Evolutionary conservation across 768 basidiomycete genomes (phyloP).

Genomic region (Agaricus bisporus): DNA sequence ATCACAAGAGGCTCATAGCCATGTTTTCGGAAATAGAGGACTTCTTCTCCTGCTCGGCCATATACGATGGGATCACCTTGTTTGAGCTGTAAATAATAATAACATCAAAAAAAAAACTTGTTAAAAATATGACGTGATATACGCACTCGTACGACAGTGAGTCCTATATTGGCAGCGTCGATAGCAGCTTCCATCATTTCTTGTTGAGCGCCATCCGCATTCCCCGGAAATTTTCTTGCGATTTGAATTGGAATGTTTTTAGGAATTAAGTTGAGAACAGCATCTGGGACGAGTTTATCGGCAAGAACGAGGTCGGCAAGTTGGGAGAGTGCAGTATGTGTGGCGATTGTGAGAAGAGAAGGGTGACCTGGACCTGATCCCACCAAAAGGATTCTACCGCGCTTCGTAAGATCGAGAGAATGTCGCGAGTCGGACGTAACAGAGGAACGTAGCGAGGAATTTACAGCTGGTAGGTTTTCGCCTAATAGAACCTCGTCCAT

Average conservation of each 20-base stretch:
- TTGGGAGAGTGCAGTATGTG: slow-evolving; percentile 71
- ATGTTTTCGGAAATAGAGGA: slow-evolving; percentile 82
- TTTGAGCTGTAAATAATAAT: slow-evolving; percentile 65
- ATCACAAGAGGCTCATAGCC: slow-evolving; percentile 83
- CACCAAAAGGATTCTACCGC: slow-evolving; percentile 81
- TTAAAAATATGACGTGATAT: background rate
- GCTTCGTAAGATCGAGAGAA: slow-evolving; percentile 27
- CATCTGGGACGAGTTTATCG: slow-evolving; percentile 92
- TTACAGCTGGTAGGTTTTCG: slow-evolving; percentile 14
- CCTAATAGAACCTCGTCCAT: slow-evolving; percentile 60
- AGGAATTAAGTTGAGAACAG: slow-evolving; percentile 83
- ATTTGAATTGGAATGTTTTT: slow-evolving; percentile 68
- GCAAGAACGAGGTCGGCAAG: slow-evolving; percentile 86
- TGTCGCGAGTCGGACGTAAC: slow-evolving; percentile 21
- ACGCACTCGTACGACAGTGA: slow-evolving; percentile 83
- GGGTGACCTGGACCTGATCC: slow-evolving; percentile 97
- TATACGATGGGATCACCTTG: slow-evolving; percentile 97
- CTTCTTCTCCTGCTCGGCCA: slow-evolving; percentile 91
- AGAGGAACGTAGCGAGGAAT: slow-evolving; percentile 9
- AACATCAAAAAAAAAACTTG: background rate
- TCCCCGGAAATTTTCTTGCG: slow-evolving; percentile 96
- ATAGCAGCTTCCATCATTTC: slow-evolving; percentile 94
- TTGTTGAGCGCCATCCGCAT: slow-evolving; percentile 89
- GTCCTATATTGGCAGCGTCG: slow-evolving; percentile 70
- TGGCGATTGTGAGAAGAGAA: slow-evolving; percentile 83